A percentile compares a stretch with the other conserved stretches of the same genome.
phyloP scores from a whole-genome alignment of 345 rosid genomes.

The Boechera retrofracta region DNA sequence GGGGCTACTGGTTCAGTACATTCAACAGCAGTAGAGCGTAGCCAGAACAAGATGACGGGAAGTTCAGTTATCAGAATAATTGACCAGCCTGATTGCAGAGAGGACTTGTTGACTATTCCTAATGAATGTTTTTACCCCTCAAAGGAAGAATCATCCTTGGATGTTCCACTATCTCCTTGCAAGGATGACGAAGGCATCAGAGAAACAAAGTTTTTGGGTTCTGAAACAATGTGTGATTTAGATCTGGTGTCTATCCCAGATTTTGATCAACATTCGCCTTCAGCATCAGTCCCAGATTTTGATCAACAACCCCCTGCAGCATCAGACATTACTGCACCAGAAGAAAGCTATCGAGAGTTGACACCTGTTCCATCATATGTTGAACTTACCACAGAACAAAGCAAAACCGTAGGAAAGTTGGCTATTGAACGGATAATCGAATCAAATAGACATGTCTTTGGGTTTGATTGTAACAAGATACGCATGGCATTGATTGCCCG shows the following conservation, averaged over 20 bases:
- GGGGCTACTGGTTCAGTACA: slow-evolving; percentile 52
- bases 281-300: slow-evolving; percentile 53
- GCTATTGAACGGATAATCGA: slow-evolving; percentile 77
- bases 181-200: slow-evolving; percentile 54
- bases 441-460: slow-evolving; percentile 64
- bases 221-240: slow-evolving; percentile 52
- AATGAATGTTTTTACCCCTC: slow-evolving; percentile 51
- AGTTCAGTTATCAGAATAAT: slow-evolving; percentile 47
- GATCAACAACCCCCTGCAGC: slow-evolving; percentile 56
- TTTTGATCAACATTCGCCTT: slow-evolving; percentile 57
- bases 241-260: slow-evolving; percentile 53
- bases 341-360: slow-evolving; percentile 71
- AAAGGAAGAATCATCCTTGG: slow-evolving; percentile 57
- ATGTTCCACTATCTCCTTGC: slow-evolving; percentile 55
- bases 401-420: slow-evolving; percentile 55
- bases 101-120: slow-evolving; percentile 49
- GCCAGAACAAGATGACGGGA: slow-evolving; percentile 56
- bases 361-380: slow-evolving; percentile 71
- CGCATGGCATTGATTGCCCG: slow-evolving; percentile 82
- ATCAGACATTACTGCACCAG: slow-evolving; percentile 53
- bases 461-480: slow-evolving; percentile 56
- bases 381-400: slow-evolving; percentile 71
- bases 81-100: slow-evolving; percentile 57
- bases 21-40: slow-evolving; percentile 43
- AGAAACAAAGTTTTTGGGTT: slow-evolving; percentile 52